Evolutionary conservation across 352 stramenopile species (phyloP).

Genomic region (Achlya hypogyna): DNA sequence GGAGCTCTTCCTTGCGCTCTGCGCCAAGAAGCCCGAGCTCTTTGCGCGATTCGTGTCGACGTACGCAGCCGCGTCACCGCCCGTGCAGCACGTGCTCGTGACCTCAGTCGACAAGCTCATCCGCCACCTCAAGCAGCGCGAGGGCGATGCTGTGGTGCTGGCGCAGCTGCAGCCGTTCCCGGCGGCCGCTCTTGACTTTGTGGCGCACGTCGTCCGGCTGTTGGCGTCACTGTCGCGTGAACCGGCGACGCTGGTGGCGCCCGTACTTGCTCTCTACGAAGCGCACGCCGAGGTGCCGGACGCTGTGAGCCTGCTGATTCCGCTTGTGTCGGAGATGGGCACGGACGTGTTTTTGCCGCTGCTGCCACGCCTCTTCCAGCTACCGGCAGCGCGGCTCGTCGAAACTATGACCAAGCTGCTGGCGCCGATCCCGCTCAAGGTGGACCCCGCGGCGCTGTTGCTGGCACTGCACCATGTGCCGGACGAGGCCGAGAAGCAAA

Average conservation of each 20-base stretch:
- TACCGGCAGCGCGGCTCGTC: conserved; percentile 42
- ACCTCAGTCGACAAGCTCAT: conserved; percentile 78
- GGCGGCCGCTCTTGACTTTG: conserved; percentile 43
- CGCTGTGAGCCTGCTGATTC: conserved; percentile 59
- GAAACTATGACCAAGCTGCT: conserved; percentile 64
- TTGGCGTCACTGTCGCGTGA: conserved; percentile 34
- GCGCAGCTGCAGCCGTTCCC: conserved; percentile 58
- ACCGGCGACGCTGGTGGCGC: conserved; percentile 41
- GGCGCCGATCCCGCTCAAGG: conserved; percentile 59
- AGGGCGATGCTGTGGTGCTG: conserved; percentile 42
- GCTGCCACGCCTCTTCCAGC: conserved; percentile 43
- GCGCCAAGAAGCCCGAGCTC: conserved; percentile 62
- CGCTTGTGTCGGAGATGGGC: conserved; percentile 45
- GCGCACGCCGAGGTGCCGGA: conserved; percentile 47
- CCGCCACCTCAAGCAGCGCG: conserved; percentile 68
- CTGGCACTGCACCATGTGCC: conserved; percentile 70
- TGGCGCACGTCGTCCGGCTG: conserved; percentile 72
- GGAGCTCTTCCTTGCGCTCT: conserved; percentile 62
- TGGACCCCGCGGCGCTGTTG: conserved; percentile 56
- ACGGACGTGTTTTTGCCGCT: conserved; percentile 49
- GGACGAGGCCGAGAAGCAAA: conserved; percentile 62
- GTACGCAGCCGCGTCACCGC: conserved; percentile 48
- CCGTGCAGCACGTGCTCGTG: conserved; percentile 62
- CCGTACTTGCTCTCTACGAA: conserved; percentile 54
- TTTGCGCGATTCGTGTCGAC: conserved; percentile 45